Evolutionary conservation across 2,329 filamentous ascomycete species (phyloP), one percentile per base, ranked within the genome.

Genomic region (Aspergillus pseudonomiae): DNA sequence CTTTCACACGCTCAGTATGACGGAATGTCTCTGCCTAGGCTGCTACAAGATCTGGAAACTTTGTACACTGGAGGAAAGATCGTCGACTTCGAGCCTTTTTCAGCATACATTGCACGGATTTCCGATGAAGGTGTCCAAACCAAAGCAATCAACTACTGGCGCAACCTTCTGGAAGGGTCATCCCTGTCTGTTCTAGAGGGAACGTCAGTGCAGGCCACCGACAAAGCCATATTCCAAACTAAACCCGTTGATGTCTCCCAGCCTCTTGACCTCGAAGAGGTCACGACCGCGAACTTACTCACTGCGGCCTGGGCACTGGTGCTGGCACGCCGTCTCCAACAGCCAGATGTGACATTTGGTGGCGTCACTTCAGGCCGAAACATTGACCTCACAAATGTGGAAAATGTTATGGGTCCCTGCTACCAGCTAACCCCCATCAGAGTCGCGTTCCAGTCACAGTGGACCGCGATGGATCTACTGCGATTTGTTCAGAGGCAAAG

Each of bases 1-100:
- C 82, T 90, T 56, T 90, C 87, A 0, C 88, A 90, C 70, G 85
- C 88, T 0, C 87, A 89, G 66, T 90, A 90, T 72, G 88, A 90
- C 65, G 88, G 88, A 67, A 85, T 89, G 30, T 89, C 85, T 63
- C 81, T 90, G 2, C 86, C 86, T 0, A 74, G 81, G 4, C 78
- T 89, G 7, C 82, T 89, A 43, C 81, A 80, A 30, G 86, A 89
- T 70, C 80, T 90, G 10, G 84, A 83, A 0, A 79, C 80, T 0
- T 73, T 89, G 12, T 87, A 84, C 61, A 60, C 69, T 1, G 77
- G 75, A 10, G 66, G 63, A 2, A 30, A 67, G 3, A 66, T 81
- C 2, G 65, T 72, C 2, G 66, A 74, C 19, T 75, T 74, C 2
- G 60, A 73, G 19, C 78, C 80, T 1, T 83, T 82, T 70, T 76